Evolutionary conservation across 202 grass and related monocot genomes (phyloP).

Genomic region (Schoenoplectus tabernaemontani): DNA sequence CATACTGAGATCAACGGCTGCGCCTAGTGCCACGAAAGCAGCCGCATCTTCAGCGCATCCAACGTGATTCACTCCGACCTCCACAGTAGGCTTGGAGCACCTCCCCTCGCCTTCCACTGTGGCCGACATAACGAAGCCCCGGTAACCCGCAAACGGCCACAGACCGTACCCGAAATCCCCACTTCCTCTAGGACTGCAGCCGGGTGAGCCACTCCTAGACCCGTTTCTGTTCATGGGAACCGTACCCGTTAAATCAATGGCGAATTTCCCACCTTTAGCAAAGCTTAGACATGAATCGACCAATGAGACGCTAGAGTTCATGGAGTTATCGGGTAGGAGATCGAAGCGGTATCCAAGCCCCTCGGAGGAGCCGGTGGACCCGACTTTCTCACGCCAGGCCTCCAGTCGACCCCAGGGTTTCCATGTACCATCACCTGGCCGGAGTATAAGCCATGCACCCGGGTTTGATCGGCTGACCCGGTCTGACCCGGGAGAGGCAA

Average conservation of each 20-base stretch:
- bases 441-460: slow-evolving; percentile 91
- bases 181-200: slow-evolving; percentile 77
- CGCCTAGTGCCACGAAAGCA: slow-evolving; percentile 75
- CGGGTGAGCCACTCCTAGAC: slow-evolving; percentile 44
- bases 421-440: slow-evolving; percentile 69
- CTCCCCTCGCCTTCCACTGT: slow-evolving; percentile 57
- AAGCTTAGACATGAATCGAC: slow-evolving; percentile 50
- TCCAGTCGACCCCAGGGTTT: slow-evolving; percentile 87
- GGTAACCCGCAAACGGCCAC: slow-evolving; percentile 63
- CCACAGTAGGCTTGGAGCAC: slow-evolving; percentile 52
- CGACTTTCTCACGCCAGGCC: slow-evolving; percentile 88
- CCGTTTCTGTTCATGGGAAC: slow-evolving; percentile 27
- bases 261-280: slow-evolving; percentile 76
- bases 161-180: slow-evolving; percentile 45
- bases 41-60: slow-evolving; percentile 81
- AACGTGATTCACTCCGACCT: slow-evolving; percentile 66
- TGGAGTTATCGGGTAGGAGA: slow-evolving; percentile 44
- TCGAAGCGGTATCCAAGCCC: slow-evolving; percentile 81
- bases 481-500: slow-evolving; percentile 69
- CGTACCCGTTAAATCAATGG: slow-evolving; percentile 66
- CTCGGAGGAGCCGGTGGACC: slow-evolving; percentile 34
- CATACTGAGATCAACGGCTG: slow-evolving; percentile 92
- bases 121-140: slow-evolving; percentile 82
- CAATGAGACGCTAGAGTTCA: slow-evolving; percentile 40
- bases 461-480: slow-evolving; percentile 81